Conservation (phyloP, 2,329 filamentous ascomycete genomes). For the Coniochaeta ligniaria region DNA sequence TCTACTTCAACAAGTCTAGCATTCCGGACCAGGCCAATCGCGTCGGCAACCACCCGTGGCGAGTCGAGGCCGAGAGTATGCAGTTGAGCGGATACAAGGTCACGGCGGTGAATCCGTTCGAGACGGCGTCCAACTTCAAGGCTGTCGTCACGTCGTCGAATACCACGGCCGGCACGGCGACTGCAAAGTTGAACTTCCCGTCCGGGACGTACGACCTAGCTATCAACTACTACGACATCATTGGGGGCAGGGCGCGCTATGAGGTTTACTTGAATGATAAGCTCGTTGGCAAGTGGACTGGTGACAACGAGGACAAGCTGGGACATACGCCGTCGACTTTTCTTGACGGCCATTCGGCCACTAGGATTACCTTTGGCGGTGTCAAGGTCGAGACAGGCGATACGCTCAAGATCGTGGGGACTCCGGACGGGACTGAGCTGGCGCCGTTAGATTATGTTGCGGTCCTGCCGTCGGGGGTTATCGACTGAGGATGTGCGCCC, state of each 20-base stretch:
- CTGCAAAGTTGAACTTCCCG: slow-evolving; percentile 35
- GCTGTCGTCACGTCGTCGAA: slow-evolving; percentile 51
- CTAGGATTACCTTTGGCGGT: slow-evolving; percentile 49
- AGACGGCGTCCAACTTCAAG: slow-evolving; percentile 48
- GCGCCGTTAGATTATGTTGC: slow-evolving; percentile 63
- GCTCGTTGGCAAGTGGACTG: slow-evolving; percentile 49
- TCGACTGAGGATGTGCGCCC: slow-evolving; percentile 35
- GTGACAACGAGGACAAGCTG: slow-evolving; percentile 50
- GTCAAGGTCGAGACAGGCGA: slow-evolving; percentile 44
- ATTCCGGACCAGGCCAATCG: slow-evolving; percentile 50
- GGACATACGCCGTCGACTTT: slow-evolving; percentile 51
- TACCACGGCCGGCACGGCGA: slow-evolving; percentile 40
- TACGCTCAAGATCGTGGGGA: slow-evolving; percentile 46
- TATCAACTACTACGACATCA: slow-evolving; percentile 60
- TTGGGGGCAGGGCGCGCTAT: slow-evolving; percentile 49
- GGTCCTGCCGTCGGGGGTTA: slow-evolving; percentile 48
- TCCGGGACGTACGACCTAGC: slow-evolving; percentile 55
- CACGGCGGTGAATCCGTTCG: slow-evolving; percentile 47
- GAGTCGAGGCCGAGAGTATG: slow-evolving; percentile 66
- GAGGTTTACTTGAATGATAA: slow-evolving; percentile 45
- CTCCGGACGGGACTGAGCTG: slow-evolving; percentile 51
- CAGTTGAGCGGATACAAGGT: slow-evolving; percentile 47
- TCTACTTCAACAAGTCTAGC: slow-evolving; percentile 53
- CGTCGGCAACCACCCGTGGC: slow-evolving; percentile 54
- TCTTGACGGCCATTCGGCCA: slow-evolving; percentile 59